phyloP scores from a whole-genome alignment of 805 yeast genomes.

The Candida michaelii region DNA sequence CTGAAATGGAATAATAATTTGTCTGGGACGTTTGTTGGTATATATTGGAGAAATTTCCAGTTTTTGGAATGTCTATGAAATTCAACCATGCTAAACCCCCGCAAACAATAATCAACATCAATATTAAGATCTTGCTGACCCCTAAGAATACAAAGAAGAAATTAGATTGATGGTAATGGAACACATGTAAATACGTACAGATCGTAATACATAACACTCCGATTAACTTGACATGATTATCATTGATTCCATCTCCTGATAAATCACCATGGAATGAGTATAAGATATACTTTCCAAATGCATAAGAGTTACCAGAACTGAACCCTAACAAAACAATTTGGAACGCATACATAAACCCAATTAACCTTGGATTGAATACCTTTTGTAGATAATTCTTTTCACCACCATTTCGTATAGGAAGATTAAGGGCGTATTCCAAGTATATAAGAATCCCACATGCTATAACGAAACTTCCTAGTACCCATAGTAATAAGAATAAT shows the following conservation, averaged over 20 bases:
- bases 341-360: conserved; percentile 46
- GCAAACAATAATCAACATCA: conserved; percentile 47
- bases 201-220: conserved; percentile 50
- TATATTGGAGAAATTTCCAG: conserved; percentile 28
- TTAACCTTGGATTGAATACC: conserved; percentile 36
- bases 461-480: conserved; percentile 37
- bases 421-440: conserved; percentile 39
- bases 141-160: conserved; percentile 55
- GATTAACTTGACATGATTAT: conserved; percentile 43
- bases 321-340: conserved; percentile 58
- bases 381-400: conserved; percentile 41
- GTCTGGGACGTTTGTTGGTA: conserved; percentile 34
- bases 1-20: conserved; percentile 48
- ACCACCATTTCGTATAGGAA: conserved; percentile 44
- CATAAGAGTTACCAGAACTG: conserved; percentile 63
- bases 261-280: conserved; percentile 31
- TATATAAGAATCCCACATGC: conserved; percentile 41
- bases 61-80: conserved; percentile 21
- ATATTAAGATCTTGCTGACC: conserved; percentile 49
- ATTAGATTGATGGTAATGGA: conserved; percentile 51
- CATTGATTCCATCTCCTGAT: conserved; percentile 20
- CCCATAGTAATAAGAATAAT: conserved; percentile 32
- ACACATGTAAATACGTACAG: conserved; percentile 48
- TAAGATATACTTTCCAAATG: conserved; percentile 61
- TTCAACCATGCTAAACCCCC: conserved; percentile 46